Evolutionary conservation across 2,329 filamentous ascomycete genomes (phyloP).

Genomic region (Beauveria brongniartii): DNA sequence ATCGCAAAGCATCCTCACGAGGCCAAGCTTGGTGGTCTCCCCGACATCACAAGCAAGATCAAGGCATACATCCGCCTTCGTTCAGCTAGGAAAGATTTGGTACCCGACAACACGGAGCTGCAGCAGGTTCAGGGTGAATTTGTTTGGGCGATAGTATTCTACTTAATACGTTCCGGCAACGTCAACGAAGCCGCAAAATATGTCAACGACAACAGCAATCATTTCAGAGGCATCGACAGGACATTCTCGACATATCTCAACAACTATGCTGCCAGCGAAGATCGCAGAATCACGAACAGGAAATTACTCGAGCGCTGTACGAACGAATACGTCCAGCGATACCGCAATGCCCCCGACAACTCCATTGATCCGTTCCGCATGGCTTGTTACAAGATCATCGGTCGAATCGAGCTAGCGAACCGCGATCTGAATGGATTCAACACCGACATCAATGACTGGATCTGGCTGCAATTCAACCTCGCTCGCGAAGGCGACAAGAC

Average conservation of each 20-base stretch:
- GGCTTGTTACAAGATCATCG: conserved; percentile 97
- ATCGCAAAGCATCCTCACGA: conserved; percentile 81
- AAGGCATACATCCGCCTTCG: conserved; percentile 84
- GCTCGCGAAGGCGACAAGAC: conserved; percentile 57
- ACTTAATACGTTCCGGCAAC: conserved; percentile 77
- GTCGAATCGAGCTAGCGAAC: conserved; percentile 62
- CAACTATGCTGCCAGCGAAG: conserved; percentile 68
- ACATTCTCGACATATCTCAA: conserved; percentile 84
- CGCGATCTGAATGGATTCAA: conserved; percentile 55
- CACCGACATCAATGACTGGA: conserved; percentile 61
- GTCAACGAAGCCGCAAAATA: conserved; percentile 79
- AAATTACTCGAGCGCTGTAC: conserved; percentile 82
- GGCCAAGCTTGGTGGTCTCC: conserved; percentile 81
- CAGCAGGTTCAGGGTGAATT: conserved; percentile 76
- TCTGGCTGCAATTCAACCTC: conserved; percentile 65
- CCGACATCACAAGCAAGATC: conserved; percentile 82
- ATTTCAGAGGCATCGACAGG: conserved; percentile 84
- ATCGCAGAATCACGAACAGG: conserved; percentile 62
- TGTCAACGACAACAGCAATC: conserved; percentile 67
- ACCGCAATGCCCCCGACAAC: conserved; percentile 75
- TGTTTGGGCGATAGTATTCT: conserved; percentile 92
- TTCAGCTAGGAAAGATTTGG: conserved; percentile 72
- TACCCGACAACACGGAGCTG: conserved; percentile 70
- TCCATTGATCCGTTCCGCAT: conserved; percentile 91
- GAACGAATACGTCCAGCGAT: conserved; percentile 79